Evolutionary conservation across 208 protist genomes (phyloP), one percentile per base, ranked within the genome.

Genomic region (Leishmania guyanensis): DNA sequence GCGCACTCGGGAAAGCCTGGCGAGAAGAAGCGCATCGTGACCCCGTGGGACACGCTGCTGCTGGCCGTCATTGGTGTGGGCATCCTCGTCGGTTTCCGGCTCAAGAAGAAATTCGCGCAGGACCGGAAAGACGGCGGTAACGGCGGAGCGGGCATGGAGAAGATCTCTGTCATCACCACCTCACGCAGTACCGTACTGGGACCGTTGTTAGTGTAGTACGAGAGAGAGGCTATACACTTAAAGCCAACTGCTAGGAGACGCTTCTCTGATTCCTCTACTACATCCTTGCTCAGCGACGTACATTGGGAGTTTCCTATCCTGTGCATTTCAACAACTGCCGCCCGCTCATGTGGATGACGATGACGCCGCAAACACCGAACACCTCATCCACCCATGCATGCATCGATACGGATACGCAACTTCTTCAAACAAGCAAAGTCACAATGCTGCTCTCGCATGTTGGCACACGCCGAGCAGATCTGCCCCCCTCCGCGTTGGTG

Each of bases 41-140:
- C 90, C 50, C 70, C 85, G 62, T 93, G 90, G 91, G 93, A 97
- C 75, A 93, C 91, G 56, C 74, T 95, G 43, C 77, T 93, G 80
- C 70, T 97, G 16, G 88, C 83, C 17, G 85, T 93, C 14, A 51
- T 94, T 17, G 91, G 85, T 2, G 39, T 86, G 2, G 79, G 85
- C n/a, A 43, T 94, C 17, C 51, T 95, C 22, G 54, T 77, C 3
- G 87, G 74, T 17, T 79, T 87, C n/a, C 77, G 85, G 10, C 83
- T 92, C 1, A 85, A 83, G 69, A 90, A 88, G 77, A 84, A 73
- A 78, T 84, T 84, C 26, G 69, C 50, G 70, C 76, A 74, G 68
- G 76, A 81, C 5, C 51, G 58, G 60, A 80, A 75, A 54, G 81
- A 80, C 17, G 68, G 58, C 39, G 29, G 53, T 26, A 53, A 4